phyloP scores from a whole-genome alignment of 768 basidiomycete species.

The Podaxis pistillaris region DNA sequence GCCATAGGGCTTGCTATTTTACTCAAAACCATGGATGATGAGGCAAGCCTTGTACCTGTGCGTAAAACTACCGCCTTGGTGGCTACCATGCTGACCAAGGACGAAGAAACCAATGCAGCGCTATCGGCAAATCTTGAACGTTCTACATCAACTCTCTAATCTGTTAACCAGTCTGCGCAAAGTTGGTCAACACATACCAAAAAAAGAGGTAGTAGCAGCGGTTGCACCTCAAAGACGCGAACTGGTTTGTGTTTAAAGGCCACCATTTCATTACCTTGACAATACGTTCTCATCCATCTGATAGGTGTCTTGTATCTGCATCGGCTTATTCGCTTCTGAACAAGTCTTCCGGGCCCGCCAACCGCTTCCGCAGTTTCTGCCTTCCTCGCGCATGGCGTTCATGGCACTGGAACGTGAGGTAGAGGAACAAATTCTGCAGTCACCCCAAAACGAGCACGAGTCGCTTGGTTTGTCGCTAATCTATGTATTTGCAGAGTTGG shows the following conservation, averaged over 20 bases:
- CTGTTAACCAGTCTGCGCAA: slow-evolving; percentile 44
- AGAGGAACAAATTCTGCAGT: slow-evolving; percentile 28
- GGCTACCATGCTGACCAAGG: neutral
- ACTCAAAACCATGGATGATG: slow-evolving; percentile 42
- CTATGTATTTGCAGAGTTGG: slow-evolving; percentile 43
- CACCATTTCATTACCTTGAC: neutral
- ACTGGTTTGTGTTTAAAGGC: slow-evolving; percentile 22
- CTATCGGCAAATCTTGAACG: slow-evolving; percentile 35
- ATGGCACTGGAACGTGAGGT: slow-evolving; percentile 31
- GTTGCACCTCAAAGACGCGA: slow-evolving; percentile 38
- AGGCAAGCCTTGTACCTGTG: slow-evolving; percentile 47
- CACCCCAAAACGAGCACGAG: slow-evolving; percentile 21
- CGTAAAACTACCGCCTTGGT: slow-evolving; percentile 16
- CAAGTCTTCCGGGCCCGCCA: slow-evolving; percentile 45
- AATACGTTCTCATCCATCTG: neutral
- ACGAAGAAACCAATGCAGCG: slow-evolving; percentile 46
- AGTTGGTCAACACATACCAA: slow-evolving; percentile 45
- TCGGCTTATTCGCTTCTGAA: slow-evolving; percentile 48
- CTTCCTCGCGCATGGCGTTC: slow-evolving; percentile 42
- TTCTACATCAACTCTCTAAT: slow-evolving; percentile 41
- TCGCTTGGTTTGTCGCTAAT: slow-evolving; percentile 35
- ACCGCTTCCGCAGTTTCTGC: slow-evolving; percentile 49
- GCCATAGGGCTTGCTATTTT: slow-evolving; percentile 30
- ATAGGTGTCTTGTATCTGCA: slow-evolving; percentile 42
- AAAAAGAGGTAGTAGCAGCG: slow-evolving; percentile 39